Evolutionary conservation across 208 protist species (phyloP).

Genomic region (Strigomonas culicis): DNA sequence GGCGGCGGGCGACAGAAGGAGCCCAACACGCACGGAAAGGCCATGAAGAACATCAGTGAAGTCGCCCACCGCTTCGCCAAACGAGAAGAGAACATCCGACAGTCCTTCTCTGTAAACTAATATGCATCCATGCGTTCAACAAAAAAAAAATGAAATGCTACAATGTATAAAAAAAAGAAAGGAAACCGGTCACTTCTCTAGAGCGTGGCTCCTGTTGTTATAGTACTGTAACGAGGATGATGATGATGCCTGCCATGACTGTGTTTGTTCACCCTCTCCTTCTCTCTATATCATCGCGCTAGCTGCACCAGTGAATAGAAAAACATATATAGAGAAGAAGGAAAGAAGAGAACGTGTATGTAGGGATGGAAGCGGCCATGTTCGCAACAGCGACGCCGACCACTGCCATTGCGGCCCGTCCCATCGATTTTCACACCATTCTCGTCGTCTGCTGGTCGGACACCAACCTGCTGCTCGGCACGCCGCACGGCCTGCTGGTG

Average conservation of each 20-base stretch:
- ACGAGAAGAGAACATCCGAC: conserved; percentile 75
- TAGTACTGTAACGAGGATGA: background rate
- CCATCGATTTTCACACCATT: background rate
- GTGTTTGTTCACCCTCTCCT: background rate
- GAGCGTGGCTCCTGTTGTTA: background rate
- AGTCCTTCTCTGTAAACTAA: conserved; percentile 47
- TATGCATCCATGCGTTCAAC: background rate
- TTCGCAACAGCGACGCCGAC: no score
- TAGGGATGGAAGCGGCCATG: no score
- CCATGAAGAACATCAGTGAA: background rate
- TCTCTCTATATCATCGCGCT: background rate
- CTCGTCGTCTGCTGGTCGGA: conserved; percentile 26
- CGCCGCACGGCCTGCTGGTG: conserved; percentile 51
- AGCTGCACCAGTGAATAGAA: background rate
- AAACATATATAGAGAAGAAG: conserved; percentile 3
- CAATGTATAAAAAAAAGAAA: background rate
- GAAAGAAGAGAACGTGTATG: background rate
- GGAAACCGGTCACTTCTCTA: background rate
- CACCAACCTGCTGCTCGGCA: conserved; percentile 53
- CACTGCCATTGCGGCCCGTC: no score
- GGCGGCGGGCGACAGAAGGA: no score
- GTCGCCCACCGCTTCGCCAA: conserved; percentile 30
- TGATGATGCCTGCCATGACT: no score
- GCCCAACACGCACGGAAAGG: background rate
- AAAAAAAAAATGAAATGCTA: conserved; percentile 5